Conservation (phyloP, 192 early-diverging fungal genomes). For the Coemansia sp. region DNA sequence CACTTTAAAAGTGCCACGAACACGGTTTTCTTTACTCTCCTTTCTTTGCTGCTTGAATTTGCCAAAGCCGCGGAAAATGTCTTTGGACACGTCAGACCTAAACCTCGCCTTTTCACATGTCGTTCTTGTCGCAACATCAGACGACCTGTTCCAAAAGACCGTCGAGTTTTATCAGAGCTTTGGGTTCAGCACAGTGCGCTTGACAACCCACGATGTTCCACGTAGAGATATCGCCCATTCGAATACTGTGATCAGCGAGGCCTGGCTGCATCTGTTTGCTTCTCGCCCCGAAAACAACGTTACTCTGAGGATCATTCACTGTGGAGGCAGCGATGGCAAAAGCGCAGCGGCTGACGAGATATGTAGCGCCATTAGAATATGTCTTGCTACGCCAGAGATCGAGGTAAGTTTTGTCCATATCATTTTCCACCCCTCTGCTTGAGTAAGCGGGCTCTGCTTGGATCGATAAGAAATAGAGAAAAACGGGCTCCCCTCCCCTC, state of each 20-base stretch:
- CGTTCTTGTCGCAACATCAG: conserved; percentile 31
- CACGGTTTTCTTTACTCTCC: not conserved
- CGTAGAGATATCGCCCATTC: conserved; percentile 36
- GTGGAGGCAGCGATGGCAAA: conserved; percentile 7
- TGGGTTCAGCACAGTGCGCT: conserved; percentile 58
- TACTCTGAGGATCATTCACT: conserved; percentile 44
- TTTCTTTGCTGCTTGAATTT: conserved; percentile 3
- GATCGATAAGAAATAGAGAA: no score
- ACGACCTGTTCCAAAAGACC: conserved; percentile 32
- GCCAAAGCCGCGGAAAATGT: conserved; percentile 3
- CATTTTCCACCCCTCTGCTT: not conserved
- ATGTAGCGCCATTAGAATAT: conserved; percentile 21
- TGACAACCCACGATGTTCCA: conserved; percentile 24
- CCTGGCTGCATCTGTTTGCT: conserved; percentile 64
- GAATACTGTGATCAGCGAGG: conserved; percentile 32
- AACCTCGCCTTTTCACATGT: conserved; percentile 50
- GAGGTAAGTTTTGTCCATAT: conserved; percentile 20
- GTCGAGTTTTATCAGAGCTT: conserved; percentile 60
- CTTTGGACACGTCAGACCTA: conserved; percentile 1
- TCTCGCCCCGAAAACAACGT: conserved; percentile 32
- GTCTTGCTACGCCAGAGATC: conserved; percentile 27
- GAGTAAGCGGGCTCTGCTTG: no score
- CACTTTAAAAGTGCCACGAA: not conserved
- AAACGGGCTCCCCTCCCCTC: no score
- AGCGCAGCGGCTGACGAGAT: not conserved